Evolutionary conservation across 2,329 filamentous ascomycete genomes (phyloP).

Genomic region (Penicillium vulpinum): DNA sequence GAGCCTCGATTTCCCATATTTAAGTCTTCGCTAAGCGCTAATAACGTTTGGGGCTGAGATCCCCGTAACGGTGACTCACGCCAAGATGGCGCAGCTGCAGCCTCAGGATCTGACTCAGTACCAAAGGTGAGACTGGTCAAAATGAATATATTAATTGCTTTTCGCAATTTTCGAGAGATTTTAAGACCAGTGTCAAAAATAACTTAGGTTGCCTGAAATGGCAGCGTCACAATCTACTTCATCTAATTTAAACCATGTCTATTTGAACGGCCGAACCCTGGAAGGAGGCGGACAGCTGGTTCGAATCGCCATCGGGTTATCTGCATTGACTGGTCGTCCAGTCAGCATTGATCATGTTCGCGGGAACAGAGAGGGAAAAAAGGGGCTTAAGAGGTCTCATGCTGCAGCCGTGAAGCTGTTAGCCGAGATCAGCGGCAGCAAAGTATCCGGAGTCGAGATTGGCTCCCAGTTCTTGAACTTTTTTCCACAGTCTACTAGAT

Average conservation of each 20-base stretch:
- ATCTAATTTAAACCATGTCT: constrained; percentile 22
- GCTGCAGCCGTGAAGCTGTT: constrained; percentile 57
- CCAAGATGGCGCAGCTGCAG: constrained; percentile 4
- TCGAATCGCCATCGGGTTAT: constrained; percentile 57
- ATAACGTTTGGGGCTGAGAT: no score
- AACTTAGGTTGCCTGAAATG: not conserved
- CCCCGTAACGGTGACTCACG: constrained; percentile 1
- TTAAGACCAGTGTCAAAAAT: not conserved
- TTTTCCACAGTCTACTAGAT: constrained; percentile 21
- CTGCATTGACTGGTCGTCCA: constrained; percentile 53
- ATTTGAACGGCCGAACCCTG: constrained; percentile 57
- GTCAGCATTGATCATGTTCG: constrained; percentile 56
- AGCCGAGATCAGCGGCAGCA: constrained; percentile 50
- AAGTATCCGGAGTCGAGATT: constrained; percentile 35
- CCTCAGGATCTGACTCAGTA: not conserved
- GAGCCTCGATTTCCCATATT: not conserved
- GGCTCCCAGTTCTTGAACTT: constrained; percentile 40
- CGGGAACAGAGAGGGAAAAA: constrained; percentile 51
- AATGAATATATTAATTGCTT: not conserved
- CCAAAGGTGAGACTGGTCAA: not conserved
- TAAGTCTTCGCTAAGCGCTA: not conserved
- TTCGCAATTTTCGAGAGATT: not conserved
- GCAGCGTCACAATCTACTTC: not conserved
- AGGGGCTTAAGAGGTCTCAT: constrained; percentile 60
- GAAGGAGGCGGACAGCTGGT: constrained; percentile 65